phyloP scores from a whole-genome alignment of 257 asterid species.

The Jaltomata sinuosa region DNA sequence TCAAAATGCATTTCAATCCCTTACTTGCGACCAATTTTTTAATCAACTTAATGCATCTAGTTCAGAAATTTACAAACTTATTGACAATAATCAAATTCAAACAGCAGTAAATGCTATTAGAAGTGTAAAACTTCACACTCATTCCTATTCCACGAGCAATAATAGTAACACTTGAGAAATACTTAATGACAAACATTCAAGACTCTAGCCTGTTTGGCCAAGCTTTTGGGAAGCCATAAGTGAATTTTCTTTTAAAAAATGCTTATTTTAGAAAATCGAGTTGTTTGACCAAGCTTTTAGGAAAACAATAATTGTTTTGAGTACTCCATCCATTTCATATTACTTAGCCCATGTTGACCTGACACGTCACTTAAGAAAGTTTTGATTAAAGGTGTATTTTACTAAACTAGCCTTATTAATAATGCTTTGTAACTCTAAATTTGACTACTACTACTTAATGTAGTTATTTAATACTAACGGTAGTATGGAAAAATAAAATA shows the following conservation, averaged over 20 bases:
- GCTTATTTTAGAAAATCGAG: neutral
- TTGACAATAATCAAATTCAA: neutral
- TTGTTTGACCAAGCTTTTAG: neutral
- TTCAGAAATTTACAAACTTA: neutral
- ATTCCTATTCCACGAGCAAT: neutral
- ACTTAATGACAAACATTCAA: neutral
- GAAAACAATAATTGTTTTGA: neutral
- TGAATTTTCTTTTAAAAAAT: neutral
- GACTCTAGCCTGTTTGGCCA: neutral
- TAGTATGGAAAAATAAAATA: too few relatives aligned
- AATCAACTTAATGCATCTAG: neutral
- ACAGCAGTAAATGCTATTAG: too few relatives aligned
- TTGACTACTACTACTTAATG: too few relatives aligned
- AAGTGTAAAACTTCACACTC: neutral
- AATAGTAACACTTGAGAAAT: neutral
- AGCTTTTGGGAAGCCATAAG: neutral
- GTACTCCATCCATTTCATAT: too few relatives aligned
- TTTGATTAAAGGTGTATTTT: too few relatives aligned
- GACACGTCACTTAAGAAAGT: too few relatives aligned
- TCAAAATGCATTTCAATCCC: neutral
- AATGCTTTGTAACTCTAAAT: too few relatives aligned
- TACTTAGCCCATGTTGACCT: too few relatives aligned
- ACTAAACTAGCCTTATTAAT: too few relatives aligned
- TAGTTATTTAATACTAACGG: too few relatives aligned
- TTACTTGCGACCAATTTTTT: neutral